A percentile compares a stretch with the other conserved stretches of the same genome.
These are phyloP conservation scores for Zygoascus bituminiphila DNA, from an alignment of 805 yeast species.

Conservation along the genomic window DNA sequence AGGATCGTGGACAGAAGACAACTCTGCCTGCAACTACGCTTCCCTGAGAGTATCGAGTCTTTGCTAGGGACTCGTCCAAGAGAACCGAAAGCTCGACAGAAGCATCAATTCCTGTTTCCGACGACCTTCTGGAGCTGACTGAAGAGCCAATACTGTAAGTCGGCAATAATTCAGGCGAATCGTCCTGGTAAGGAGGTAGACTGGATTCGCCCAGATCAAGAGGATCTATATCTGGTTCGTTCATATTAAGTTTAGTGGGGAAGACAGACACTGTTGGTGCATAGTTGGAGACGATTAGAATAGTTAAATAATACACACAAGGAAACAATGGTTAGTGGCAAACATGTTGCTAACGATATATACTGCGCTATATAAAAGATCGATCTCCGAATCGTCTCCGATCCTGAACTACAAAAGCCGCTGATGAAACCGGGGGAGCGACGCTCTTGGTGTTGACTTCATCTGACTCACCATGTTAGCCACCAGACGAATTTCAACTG, in stretches of 20 bases:
- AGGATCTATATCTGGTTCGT: background rate
- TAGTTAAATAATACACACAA: no score
- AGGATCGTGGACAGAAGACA: background rate
- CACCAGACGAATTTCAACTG: no score
- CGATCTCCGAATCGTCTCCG: no score
- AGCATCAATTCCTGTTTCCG: background rate
- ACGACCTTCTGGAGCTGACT: background rate
- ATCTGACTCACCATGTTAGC: no score
- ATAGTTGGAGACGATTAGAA: no score
- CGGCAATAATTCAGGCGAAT: background rate
- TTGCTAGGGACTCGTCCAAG: background rate
- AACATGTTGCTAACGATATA: no score
- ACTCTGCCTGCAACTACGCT: background rate
- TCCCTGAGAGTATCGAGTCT: background rate
- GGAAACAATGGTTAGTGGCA: no score
- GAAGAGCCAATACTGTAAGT: background rate
- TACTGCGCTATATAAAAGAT: no score
- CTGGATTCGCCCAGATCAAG: background rate
- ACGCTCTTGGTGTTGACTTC: no score
- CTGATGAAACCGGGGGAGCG: no score
- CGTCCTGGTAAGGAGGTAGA: background rate
- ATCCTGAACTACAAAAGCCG: no score
- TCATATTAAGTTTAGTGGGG: background rate
- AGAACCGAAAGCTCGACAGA: background rate
- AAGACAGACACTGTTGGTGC: no score